Evolutionary conservation across 768 basidiomycete genomes (phyloP), one percentile per base, ranked within the genome.

Genomic region (Leccinum incarnatum): DNA sequence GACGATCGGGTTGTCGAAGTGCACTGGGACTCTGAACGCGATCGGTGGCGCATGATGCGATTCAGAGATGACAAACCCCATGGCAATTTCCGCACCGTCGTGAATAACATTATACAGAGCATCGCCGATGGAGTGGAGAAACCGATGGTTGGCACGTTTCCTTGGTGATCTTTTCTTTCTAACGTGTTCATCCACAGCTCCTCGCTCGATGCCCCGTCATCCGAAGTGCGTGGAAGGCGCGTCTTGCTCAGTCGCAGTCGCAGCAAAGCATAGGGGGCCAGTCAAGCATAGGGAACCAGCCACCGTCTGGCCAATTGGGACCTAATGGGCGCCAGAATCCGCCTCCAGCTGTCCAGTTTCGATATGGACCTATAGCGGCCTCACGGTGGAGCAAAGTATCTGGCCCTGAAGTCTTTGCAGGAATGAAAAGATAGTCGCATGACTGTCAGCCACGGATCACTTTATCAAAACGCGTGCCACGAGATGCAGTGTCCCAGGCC

Each of bases 1-100:
- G 96, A 99, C 67, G 95, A 98, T 72, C 84, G 96, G 11, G 83
- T 98, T 40, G 88, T 98, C 19, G 97, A 99, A 72, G 95, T 96
- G 17, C 85, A 87, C 62, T 98, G 97, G 96, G 89, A 96, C 65
- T 58, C 80, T 7, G 70, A 63, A n/a, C 65, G 76, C 25, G 80
- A 80, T 30, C 77, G 79, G 49, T 98, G 95, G 95, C 85, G 85
- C 57, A 86, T 94, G 83, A 87, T 98, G 85, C 85, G 97, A 49
- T 95, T 96, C 71, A 76, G 97, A 66, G 87, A 96, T 66, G 97
- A 99, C 74, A 99, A 99, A 72, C 89, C 85, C 3, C 76, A 95
- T 62, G 97, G 94, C 15, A 99, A 99, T 72, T 93, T 92, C 72
- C 82, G 81, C 59, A 82, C 76, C 30, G 85, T 94, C 56, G 93